Conservation (phyloP, 2,329 filamentous ascomycete species). For the Tolypocladium tundrense region DNA sequence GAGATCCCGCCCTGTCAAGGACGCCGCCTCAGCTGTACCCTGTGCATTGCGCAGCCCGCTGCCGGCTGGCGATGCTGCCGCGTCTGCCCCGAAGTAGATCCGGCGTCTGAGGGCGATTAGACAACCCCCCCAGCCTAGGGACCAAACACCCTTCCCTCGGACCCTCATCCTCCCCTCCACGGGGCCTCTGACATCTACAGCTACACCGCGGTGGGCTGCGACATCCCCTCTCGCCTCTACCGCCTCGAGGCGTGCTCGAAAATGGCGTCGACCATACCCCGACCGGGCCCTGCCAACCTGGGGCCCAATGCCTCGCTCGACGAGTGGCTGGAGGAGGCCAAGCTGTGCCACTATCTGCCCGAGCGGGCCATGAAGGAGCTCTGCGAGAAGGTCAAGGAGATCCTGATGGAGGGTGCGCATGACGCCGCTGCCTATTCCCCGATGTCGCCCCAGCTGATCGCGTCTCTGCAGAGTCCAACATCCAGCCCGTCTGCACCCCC, state of each 20-base stretch:
- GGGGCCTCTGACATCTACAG: conserved; percentile 8
- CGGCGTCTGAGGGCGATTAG: conserved; percentile 2
- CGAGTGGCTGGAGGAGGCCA: conserved; percentile 94
- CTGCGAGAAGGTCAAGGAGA: conserved; percentile 98
- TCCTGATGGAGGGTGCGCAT: conserved; percentile 84
- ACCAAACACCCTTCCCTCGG: not conserved
- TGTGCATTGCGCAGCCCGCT: not conserved
- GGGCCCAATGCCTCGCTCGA: conserved; percentile 77
- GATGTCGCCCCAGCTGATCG: not conserved
- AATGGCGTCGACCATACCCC: conserved; percentile 53
- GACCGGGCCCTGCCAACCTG: conserved; percentile 82
- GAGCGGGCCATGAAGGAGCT: conserved; percentile 97
- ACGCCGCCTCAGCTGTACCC: not conserved
- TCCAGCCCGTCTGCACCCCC: conserved; percentile 92
- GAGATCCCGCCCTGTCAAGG: not conserved
- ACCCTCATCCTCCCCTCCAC: conserved; percentile 1
- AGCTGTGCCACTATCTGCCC: conserved; percentile 93
- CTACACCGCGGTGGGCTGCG: conserved; percentile 10
- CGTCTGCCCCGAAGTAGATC: conserved; percentile 7
- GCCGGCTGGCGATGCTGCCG: conserved; percentile 1
- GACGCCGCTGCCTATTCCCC: not conserved
- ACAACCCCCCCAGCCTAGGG: not conserved
- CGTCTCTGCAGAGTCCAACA: conserved; percentile 70
- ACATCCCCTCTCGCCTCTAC: conserved; percentile 9
- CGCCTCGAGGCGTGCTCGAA: conserved; percentile 14